A percentile compares a stretch with the other conserved stretches of the same genome.
Conservation (phyloP, 352 stramenopile genomes). For the Phytophthora cryptogea region DNA sequence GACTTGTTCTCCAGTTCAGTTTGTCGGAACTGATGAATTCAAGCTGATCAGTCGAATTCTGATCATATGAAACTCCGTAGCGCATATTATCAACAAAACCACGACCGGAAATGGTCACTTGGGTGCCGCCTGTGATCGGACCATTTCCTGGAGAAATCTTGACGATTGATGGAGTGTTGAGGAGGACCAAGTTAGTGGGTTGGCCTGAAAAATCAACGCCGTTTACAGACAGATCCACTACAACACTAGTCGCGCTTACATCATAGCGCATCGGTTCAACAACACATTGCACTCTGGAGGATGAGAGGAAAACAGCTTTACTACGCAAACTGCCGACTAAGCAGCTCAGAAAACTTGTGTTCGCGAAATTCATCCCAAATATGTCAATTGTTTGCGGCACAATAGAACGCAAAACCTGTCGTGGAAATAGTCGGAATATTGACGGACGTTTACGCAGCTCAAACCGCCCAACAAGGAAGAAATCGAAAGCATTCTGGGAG, state of each 20-base stretch:
- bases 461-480: conserved; percentile 24
- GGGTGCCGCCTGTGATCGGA: conserved; percentile 25
- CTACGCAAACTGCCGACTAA: conserved; percentile 7
- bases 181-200: conserved; percentile 5
- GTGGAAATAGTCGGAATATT: conserved; percentile 32
- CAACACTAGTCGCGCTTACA: background rate
- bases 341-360: conserved; percentile 28
- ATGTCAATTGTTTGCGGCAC: conserved; percentile 29
- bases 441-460: conserved; percentile 14
- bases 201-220: conserved; percentile 32
- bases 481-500: conserved; percentile 32
- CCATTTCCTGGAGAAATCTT: conserved; percentile 26
- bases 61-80: conserved; percentile 22
- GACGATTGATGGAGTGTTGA: conserved; percentile 19
- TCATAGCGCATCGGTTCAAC: conserved; percentile 24
- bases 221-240: conserved; percentile 39
- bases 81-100: conserved; percentile 27
- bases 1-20: conserved; percentile 28
- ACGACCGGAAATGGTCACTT: conserved; percentile 23
- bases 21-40: conserved; percentile 23
- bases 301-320: conserved; percentile 24
- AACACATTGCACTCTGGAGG: conserved; percentile 36
- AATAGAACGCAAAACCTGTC: conserved; percentile 13
- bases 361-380: conserved; percentile 39
- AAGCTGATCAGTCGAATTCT: conserved; percentile 5